Base-by-base conservation (phyloP, 441 rosid genomes). In the Eutrema salsugineum region DNA sequence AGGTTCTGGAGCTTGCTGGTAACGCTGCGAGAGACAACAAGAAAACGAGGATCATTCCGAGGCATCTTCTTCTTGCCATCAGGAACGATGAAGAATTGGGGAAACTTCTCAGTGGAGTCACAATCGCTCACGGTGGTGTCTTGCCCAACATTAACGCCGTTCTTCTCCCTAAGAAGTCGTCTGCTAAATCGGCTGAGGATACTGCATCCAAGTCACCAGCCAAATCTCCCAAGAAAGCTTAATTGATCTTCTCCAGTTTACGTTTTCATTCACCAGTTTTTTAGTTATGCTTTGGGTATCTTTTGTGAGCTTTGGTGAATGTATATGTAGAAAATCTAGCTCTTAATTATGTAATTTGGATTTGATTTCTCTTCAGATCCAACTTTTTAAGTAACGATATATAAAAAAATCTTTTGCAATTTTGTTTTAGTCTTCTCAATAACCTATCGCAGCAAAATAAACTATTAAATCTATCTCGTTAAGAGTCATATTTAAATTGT, bases 1-100 rank as follows among this genome's bases (percentile, higher is more conserved):
- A 84, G 88, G 88, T 86, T 32, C 40, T 87, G 59, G 91, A 87
- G 63, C 80, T 87, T 78, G 91, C 91, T 6, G 91, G 91, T 3
- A 86, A 86, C 9, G 91, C 91, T 0, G 91, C 88, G 3, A 83
- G 88, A 33, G 91, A 87, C 36, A 87, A 87, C 83, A 87, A 87
- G 85, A 87, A 87, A 58, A 73, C 73, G 4, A 77, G 88, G 17
- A 87, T 87, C 57, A 82, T 82, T 5, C 91, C 91, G 4, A 83
- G 88, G 65, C 91, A 87, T 48, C 78, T 87, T 15, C 82, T 83
- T 1, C 68, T 87, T 7, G 91, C 91, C 0, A 81, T 87, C 2
- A 83, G 88, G 79, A 87, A 87, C 50, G 91, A 87, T 16, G 91
- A 87, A 16, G 91, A 87, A 64, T 70, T 83, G 0, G 87, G 87